phyloP scores from a whole-genome alignment of 2,329 filamentous ascomycete species.

The Sporothrix protearum region DNA sequence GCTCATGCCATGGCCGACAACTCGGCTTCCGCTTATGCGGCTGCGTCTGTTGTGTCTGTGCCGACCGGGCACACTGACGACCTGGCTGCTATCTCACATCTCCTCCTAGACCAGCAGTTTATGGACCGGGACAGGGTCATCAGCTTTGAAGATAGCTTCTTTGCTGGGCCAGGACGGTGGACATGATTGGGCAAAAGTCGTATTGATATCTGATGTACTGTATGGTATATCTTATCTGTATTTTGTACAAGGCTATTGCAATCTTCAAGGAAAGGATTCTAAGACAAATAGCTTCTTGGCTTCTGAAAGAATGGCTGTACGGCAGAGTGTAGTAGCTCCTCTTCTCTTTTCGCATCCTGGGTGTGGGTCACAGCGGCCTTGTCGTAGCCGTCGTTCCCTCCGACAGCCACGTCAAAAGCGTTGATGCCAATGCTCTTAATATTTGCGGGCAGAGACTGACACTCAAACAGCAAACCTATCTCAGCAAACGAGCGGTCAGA shows the following conservation, averaged over 20 bases:
- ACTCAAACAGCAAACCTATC: slow-evolving; percentile 54
- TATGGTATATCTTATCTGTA: not conserved
- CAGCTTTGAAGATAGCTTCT: slow-evolving; percentile 28
- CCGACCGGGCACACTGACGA: slow-evolving; percentile 25
- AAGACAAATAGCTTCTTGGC: not conserved
- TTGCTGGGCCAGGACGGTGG: slow-evolving; percentile 18
- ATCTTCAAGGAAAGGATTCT: not conserved
- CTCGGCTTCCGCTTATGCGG: not conserved
- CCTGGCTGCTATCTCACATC: slow-evolving; percentile 33
- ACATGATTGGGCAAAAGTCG: not conserved
- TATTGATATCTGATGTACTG: not conserved
- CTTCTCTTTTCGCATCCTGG: not conserved
- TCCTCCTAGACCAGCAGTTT: slow-evolving; percentile 30
- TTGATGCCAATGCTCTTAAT: slow-evolving; percentile 17
- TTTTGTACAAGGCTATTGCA: not conserved
- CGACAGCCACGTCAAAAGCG: slow-evolving; percentile 19
- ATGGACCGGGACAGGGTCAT: slow-evolving; percentile 31
- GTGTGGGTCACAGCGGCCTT: slow-evolving; percentile 1
- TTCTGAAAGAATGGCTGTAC: not conserved
- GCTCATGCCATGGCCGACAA: not conserved
- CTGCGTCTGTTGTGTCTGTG: slow-evolving; percentile 2
- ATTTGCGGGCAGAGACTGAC: slow-evolving; percentile 40
- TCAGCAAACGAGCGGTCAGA: slow-evolving; percentile 52
- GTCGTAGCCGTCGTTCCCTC: not conserved
- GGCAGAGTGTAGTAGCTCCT: not conserved